Evolutionary conservation across 2,329 filamentous ascomycete genomes (phyloP).

Genomic region (Beauveria rudraprayagi): DNA sequence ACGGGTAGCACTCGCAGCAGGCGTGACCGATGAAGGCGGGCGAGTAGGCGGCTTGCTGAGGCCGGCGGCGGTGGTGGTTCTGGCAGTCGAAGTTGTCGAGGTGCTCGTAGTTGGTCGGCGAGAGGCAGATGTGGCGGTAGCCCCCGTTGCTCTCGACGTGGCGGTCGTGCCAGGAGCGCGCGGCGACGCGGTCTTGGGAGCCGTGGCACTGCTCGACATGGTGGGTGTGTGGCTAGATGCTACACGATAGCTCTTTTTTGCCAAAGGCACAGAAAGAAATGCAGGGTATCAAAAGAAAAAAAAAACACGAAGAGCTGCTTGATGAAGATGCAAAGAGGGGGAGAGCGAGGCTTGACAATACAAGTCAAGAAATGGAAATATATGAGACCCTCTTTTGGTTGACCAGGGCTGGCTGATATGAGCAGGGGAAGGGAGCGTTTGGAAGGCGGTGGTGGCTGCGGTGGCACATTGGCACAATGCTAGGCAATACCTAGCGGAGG

Average conservation of each 20-base stretch:
- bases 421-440: neutral
- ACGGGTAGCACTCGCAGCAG: conserved; percentile 27
- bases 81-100: conserved; percentile 22
- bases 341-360: conserved; percentile 1
- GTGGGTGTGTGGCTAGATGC: conserved; percentile 2
- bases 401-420: neutral
- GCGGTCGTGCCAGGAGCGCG: conserved; percentile 23
- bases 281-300: conserved; percentile 7
- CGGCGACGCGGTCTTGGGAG: conserved; percentile 27
- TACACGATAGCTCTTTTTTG: neutral
- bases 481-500: neutral
- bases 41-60: conserved; percentile 42
- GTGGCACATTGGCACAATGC: neutral
- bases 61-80: conserved; percentile 26
- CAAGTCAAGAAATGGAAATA: conserved; percentile 2
- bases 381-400: conserved; percentile 5
- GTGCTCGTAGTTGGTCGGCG: conserved; percentile 27
- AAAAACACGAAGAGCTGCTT: neutral
- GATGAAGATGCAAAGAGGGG: conserved; percentile 8
- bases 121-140: conserved; percentile 18
- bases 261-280: neutral
- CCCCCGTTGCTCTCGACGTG: conserved; percentile 14
- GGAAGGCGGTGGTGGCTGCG: neutral
- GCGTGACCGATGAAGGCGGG: conserved; percentile 27
- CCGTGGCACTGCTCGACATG: conserved; percentile 7